A percentile compares a stretch with the other conserved stretches of the same genome.
These are phyloP conservation scores for Eucalyptus shirleyi DNA, from an alignment of 345 rosid species.

Conservation along the genomic window DNA sequence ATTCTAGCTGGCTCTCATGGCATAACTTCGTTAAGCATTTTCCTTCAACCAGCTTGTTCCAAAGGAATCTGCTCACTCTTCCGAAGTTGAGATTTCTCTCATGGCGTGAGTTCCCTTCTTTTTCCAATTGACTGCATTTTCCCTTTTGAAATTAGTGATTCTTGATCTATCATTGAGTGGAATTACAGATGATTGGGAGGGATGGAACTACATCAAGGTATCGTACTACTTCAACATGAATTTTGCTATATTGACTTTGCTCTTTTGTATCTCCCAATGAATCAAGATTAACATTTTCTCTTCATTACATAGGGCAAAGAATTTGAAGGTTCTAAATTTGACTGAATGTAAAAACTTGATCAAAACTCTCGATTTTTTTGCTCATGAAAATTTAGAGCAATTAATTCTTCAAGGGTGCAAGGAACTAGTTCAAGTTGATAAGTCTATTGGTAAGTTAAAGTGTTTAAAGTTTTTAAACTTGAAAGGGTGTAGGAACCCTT, in stretches of 20 bases:
- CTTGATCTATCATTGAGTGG: background rate
- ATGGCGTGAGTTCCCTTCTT: background rate
- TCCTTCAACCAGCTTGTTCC: background rate
- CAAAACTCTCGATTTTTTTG: accelerated
- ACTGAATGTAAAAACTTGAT: accelerated
- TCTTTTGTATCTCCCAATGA: too few relatives aligned
- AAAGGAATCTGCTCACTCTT: background rate
- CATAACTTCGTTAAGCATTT: too few relatives aligned
- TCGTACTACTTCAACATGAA: too few relatives aligned
- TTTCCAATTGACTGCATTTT: background rate
- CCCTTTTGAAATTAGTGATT: accelerated
- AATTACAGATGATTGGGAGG: background rate
- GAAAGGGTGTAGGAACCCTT: accelerated
- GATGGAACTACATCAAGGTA: background rate
- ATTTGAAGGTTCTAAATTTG: too few relatives aligned
- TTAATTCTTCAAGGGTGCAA: too few relatives aligned
- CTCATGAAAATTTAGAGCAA: too few relatives aligned
- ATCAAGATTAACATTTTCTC: background rate
- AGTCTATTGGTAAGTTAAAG: too few relatives aligned
- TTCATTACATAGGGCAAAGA: background rate
- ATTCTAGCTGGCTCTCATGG: too few relatives aligned
- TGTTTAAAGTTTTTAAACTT: too few relatives aligned
- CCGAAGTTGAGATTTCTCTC: background rate
- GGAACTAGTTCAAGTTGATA: too few relatives aligned
- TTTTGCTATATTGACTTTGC: too few relatives aligned